phyloP scores from a whole-genome alignment of 345 rosid genomes.

The Pistacia integerrima region DNA sequence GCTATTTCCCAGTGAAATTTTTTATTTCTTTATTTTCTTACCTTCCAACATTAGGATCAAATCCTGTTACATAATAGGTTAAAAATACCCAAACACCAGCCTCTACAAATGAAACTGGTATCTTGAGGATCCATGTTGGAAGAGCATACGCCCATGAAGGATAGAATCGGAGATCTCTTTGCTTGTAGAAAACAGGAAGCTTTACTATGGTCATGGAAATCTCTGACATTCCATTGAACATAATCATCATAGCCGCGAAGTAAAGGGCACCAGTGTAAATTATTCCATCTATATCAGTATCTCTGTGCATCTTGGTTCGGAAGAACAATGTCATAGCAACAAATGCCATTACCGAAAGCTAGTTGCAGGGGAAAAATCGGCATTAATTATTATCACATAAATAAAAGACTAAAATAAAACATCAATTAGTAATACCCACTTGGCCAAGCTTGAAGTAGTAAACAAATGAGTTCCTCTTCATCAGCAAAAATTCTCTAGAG shows the following conservation, averaged over 20 bases:
- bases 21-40: conserved; percentile 15
- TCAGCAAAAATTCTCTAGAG: conserved; percentile 56
- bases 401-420: background rate
- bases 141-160: conserved; percentile 84
- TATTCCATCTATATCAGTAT: conserved; percentile 47
- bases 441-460: conserved; percentile 54
- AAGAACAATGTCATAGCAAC: conserved; percentile 62
- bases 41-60: conserved; percentile 78
- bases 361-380: conserved; percentile 2
- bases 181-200: conserved; percentile 92
- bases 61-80: conserved; percentile 74
- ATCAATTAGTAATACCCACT: conserved; percentile 23
- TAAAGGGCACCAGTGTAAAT: conserved; percentile 69
- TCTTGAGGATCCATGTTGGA: conserved; percentile 79
- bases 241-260: conserved; percentile 44
- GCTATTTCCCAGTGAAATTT: no score
- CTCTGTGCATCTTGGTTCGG: conserved; percentile 58
- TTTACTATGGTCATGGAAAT: conserved; percentile 72
- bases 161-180: conserved; percentile 69
- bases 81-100: conserved; percentile 58
- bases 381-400: background rate
- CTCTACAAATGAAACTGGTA: conserved; percentile 67
- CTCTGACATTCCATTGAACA: conserved; percentile 78
- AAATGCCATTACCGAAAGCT: conserved; percentile 48
- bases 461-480: conserved; percentile 64